Evolutionary conservation across 164 flowering plant genomes (phyloP).

Genomic region (Saururus chinensis): DNA sequence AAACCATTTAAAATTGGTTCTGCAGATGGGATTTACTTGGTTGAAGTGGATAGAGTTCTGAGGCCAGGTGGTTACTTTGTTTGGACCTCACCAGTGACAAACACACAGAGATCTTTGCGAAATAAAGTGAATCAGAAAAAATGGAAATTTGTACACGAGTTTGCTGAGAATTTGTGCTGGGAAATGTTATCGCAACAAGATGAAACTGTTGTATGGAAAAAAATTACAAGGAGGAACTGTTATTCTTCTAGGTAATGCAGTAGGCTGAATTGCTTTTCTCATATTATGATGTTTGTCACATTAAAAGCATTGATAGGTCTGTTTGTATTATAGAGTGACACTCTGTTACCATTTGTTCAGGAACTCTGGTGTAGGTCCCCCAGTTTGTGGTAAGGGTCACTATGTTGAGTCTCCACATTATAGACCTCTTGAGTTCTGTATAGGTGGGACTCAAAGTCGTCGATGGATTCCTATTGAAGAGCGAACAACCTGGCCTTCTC

Average conservation of each 20-base stretch:
- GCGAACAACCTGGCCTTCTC: constrained; percentile 72
- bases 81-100: constrained; percentile 88
- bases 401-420: constrained; percentile 88
- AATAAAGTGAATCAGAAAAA: constrained; percentile 56
- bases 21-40: constrained; percentile 72
- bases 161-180: constrained; percentile 80
- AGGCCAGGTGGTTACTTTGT: constrained; percentile 98
- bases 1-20: not conserved
- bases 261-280: not conserved
- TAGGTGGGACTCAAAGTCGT: constrained; percentile 72
- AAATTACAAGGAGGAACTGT: constrained; percentile 61
- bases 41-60: constrained; percentile 88
- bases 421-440: constrained; percentile 72
- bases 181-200: constrained; percentile 85
- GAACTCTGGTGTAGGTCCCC: constrained; percentile 55
- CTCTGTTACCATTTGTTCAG: constrained; percentile 28
- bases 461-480: constrained; percentile 84
- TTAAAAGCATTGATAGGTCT: not conserved
- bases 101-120: constrained; percentile 36
- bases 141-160: constrained; percentile 52
- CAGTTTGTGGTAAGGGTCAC: constrained; percentile 61
- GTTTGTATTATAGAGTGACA: not conserved
- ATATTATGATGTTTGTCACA: not conserved
- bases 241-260: constrained; percentile 60
- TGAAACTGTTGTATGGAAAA: constrained; percentile 94